Conservation (phyloP, 441 rosid genomes). For the Gossypium schwendimanii region DNA sequence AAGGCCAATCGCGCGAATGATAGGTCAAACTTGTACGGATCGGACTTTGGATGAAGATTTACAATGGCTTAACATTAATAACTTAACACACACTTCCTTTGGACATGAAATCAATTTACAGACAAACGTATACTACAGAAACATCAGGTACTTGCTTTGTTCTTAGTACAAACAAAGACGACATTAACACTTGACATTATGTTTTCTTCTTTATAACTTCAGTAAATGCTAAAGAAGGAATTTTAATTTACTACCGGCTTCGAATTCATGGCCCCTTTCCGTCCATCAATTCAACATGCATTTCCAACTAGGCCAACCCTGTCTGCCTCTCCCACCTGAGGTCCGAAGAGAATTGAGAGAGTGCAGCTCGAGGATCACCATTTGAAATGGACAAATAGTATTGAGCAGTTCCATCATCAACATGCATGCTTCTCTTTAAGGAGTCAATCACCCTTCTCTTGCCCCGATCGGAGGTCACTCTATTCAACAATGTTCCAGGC, state of each 20-base stretch:
- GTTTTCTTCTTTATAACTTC: neutral
- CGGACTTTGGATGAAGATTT: neutral
- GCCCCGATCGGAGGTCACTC: conserved; percentile 41
- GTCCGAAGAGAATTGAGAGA: conserved; percentile 59
- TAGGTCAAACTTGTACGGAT: neutral
- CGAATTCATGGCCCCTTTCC: neutral
- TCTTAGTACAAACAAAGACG: neutral
- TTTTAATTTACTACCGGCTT: neutral
- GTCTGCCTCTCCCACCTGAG: conserved; percentile 63
- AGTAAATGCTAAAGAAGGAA: neutral
- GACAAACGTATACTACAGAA: neutral
- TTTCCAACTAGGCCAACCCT: conserved; percentile 31
- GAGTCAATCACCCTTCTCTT: conserved; percentile 59
- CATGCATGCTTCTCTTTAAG: conserved; percentile 77
- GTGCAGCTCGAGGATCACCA: conserved; percentile 74
- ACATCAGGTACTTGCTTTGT: neutral
- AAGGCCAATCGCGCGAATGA: neutral
- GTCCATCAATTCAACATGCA: neutral
- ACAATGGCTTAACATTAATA: neutral
- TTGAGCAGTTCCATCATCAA: conserved; percentile 74
- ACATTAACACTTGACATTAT: neutral
- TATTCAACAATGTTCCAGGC: conserved; percentile 22
- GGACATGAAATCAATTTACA: neutral
- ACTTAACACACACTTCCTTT: neutral
- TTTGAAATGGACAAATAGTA: conserved; percentile 73